Evolutionary conservation across 2,329 filamentous ascomycete species (phyloP), one percentile per base, ranked within the genome.

Genomic region (Diaporthe sp.): DNA sequence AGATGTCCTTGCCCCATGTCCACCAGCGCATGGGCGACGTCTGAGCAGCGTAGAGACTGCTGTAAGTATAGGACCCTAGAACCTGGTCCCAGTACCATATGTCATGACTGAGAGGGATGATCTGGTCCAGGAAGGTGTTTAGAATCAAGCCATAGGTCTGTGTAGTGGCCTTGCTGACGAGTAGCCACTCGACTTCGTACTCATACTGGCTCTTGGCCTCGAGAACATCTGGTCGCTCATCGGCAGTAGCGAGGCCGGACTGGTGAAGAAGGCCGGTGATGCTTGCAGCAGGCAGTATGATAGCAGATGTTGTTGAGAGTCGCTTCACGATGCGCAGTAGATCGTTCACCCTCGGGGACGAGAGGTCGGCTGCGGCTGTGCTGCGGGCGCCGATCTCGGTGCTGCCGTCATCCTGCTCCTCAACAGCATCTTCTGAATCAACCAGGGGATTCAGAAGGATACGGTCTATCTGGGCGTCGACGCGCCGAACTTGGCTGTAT

Each of bases 61-160:
- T 96, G 80, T 93, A 94, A 67, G 91, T 89, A 79, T 95, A 93
- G 0, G 95, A 97, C 13, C 91, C 91, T 42, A 98, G 86, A 2
- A 98, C 90, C 78, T 97, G 94, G 81, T 98, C 95, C 97, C 97
- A 99, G 83, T 98, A 98, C 92, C 94, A 96, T 34, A 98, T 93
- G 79, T 98, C 95, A 78, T 98, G 93, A 79, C 92, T 94, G 25
- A 99, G 85, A 0, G 93, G 93, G 15, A 96, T 92, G 15, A 95
- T 97, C 79, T 97, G 94, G 73, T 96, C 93, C 15, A 98, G 85
- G 4, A 98, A 88, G 0, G 91, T 92, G 79, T 92, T 92, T 79
- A 98, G 87, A 55, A 98, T 89, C 67, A 94, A 86, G 5, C 96
- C 96, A 81, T 98, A 97, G 1, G 94, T 92, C 81, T 98, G 96